Conservation (phyloP, 2,329 filamentous ascomycete species). For the Colletotrichum endophyticum region DNA sequence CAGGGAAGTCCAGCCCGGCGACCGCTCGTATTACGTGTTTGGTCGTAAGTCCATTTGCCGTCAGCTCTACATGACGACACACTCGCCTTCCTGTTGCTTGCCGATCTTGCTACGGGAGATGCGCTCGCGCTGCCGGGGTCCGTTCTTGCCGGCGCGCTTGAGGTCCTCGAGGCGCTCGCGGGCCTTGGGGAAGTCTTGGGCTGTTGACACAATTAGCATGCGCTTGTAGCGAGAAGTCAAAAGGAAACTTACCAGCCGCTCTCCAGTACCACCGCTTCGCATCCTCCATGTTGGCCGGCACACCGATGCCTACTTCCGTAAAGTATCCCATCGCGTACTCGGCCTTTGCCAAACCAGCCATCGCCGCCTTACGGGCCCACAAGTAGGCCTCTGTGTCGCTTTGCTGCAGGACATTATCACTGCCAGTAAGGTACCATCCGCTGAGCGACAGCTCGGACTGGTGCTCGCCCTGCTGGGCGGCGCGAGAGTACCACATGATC, state of each 20-base stretch:
- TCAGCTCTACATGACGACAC: conserved; percentile 73
- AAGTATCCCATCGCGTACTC: conserved; percentile 99
- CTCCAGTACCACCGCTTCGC: conserved; percentile 98
- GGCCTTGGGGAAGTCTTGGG: conserved; percentile 93
- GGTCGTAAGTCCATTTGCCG: background rate
- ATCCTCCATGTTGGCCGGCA: conserved; percentile 85
- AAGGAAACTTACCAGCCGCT: conserved; percentile 79
- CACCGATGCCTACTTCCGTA: conserved; percentile 92
- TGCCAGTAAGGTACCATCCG: conserved; percentile 95
- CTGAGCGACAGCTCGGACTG: conserved; percentile 85
- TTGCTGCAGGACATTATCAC: conserved; percentile 84
- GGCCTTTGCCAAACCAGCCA: conserved; percentile 86
- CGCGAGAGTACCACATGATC: conserved; percentile 93
- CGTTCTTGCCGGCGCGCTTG: conserved; percentile 72
- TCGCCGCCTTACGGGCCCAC: conserved; percentile 93
- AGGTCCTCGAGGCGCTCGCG: conserved; percentile 92
- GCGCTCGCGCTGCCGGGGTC: conserved; percentile 75
- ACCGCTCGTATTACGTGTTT: background rate
- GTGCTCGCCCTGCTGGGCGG: conserved; percentile 92
- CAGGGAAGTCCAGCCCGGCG: background rate
- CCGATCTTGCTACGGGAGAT: conserved; percentile 83
- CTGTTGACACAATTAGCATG: conserved; percentile 51
- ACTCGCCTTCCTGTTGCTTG: conserved; percentile 88
- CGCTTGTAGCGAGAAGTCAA: background rate
- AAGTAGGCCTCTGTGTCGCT: conserved; percentile 96